Evolutionary conservation across 1,284 basidiomycete species (phyloP), one percentile per base, ranked within the genome.

Genomic region (Ceratobasidium sp.): DNA sequence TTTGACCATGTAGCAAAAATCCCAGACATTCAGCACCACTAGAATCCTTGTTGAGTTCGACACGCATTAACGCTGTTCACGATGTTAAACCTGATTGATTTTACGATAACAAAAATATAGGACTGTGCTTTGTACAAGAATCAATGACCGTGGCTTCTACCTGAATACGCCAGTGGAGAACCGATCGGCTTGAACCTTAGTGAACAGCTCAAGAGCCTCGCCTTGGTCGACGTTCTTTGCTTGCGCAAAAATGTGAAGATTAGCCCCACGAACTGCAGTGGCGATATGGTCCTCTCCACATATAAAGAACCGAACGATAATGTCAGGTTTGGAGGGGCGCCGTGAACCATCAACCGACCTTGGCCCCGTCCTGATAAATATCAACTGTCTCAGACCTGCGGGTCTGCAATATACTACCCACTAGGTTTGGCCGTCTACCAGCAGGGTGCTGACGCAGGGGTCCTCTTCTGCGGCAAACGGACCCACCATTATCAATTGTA

Each of bases 1-100:
- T 4, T 76, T 87, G 41, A 62, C 58, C 13, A 22, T 59, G 56
- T 71, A 31, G 56, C 27, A 9, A 4, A 31, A 4, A 24, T 16
- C 24, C 27, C 16, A 27, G 22, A 11, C 16, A 9, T 16, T 9
- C 16, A 46, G 54, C 5, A 22, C 34, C 13, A 6, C 29, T 34
- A 3, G 24, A 1, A 22, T 56, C 9, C n/a, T 16, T 19, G 16
- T 16, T 29, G 13, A 34, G 14, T 56, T 34, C 34, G n/a, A 14
- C 31, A 29, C 13, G 29, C 24, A 6, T 14, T 13, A 31, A 56
- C 16, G 24, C 8, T 29, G 19, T 34, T 56, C 29, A 56, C 43
- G 19, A 16, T 46, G 43, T 46, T 11, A 56, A 56, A 56, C 13
- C 19, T 31, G 9, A 13, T 19, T 16, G 13, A 31, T 8, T 31